A percentile compares a stretch with the other conserved stretches of the same genome.
These are phyloP conservation scores for Ashbya aceris DNA, from an alignment of 1,139 yeast genomes.

Conservation along the genomic window DNA sequence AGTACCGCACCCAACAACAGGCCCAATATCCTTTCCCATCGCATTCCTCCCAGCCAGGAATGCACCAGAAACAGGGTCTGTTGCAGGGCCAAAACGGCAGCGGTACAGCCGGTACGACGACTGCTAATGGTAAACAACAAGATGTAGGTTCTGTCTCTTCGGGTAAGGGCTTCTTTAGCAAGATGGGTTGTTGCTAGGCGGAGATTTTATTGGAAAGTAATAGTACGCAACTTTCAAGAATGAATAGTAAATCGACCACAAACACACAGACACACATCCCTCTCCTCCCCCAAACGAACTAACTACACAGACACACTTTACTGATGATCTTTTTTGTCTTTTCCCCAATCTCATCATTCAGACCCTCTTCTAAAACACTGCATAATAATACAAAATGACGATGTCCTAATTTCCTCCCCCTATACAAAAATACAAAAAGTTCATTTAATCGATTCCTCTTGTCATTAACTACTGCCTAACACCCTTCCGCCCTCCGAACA, in stretches of 20 bases:
- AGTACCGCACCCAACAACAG: constrained; percentile 7
- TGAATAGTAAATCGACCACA: too few relatives aligned
- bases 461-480: neutral
- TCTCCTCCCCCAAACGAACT: too few relatives aligned
- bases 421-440: neutral
- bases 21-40: constrained; percentile 3
- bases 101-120: neutral
- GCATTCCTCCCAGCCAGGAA: constrained; percentile 10
- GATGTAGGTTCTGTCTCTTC: constrained; percentile 22
- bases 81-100: constrained; percentile 2
- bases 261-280: too few relatives aligned
- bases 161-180: constrained; percentile 33
- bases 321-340: too few relatives aligned
- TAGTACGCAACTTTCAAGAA: too few relatives aligned
- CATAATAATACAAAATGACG: neutral
- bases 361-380: neutral
- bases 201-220: neutral
- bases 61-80: constrained; percentile 12
- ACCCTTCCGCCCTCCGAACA: neutral
- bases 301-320: too few relatives aligned
- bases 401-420: neutral
- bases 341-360: too few relatives aligned
- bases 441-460: neutral
- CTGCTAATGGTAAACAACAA: constrained; percentile 18
- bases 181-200: constrained; percentile 31